Conservation (phyloP, 2,329 filamentous ascomycete genomes). For the Aspergillus glaucus region DNA sequence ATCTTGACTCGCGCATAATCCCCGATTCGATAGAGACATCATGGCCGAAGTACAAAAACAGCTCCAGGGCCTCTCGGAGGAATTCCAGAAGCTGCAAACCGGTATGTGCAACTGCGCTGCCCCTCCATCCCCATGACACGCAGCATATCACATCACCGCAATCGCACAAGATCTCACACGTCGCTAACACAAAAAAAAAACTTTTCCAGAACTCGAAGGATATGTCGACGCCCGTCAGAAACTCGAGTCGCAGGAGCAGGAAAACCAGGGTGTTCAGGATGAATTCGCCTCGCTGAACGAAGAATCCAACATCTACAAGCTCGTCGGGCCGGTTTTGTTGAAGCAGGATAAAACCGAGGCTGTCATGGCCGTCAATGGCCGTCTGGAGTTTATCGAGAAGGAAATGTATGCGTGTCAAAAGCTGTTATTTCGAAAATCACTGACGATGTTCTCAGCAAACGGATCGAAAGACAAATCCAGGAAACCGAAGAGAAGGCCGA, state of each 20-base stretch:
- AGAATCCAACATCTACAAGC: constrained; percentile 89
- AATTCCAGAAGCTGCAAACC: constrained; percentile 80
- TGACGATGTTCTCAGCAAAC: constrained; percentile 43
- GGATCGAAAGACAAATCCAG: constrained; percentile 61
- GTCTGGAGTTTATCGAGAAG: constrained; percentile 85
- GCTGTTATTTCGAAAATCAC: constrained; percentile 2
- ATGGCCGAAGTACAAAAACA: constrained; percentile 71
- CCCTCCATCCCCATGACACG: background rate
- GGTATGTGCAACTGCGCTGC: constrained; percentile 45
- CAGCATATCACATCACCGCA: background rate
- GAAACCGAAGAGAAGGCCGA: constrained; percentile 60
- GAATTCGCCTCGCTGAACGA: constrained; percentile 77
- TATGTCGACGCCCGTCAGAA: constrained; percentile 76
- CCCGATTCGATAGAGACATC: constrained; percentile 12
- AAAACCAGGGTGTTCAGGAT: constrained; percentile 84
- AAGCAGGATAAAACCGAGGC: constrained; percentile 94
- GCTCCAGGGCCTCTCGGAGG: constrained; percentile 76
- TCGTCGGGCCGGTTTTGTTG: constrained; percentile 82
- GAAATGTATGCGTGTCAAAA: constrained; percentile 64
- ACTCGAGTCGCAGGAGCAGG: constrained; percentile 85
- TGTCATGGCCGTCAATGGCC: constrained; percentile 80
- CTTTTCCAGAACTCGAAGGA: constrained; percentile 65
- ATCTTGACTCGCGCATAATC: constrained; percentile 2
- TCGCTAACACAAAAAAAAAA: constrained; percentile 2
- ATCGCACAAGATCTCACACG: background rate